Base-by-base conservation (phyloP, 768 basidiomycete species). In the Lentinula detonsa region DNA sequence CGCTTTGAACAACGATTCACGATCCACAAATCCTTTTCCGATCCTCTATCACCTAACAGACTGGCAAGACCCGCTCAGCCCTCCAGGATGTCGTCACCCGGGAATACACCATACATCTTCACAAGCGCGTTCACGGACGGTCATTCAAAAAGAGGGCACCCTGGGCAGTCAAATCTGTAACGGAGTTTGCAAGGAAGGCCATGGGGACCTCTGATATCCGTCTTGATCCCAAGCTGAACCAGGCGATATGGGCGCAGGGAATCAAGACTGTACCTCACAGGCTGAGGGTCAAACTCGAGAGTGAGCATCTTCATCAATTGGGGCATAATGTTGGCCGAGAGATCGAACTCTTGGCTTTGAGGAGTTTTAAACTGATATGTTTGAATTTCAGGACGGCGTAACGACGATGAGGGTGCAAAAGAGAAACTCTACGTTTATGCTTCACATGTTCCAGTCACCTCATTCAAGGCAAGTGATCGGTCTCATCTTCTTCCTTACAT, bases 131-230 rank as follows among this genome's bases (percentile, higher is more conserved):
- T 46, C 92, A 94, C 76, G 92, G 90, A 67, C 85, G 89, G 63
- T 89, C 91, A 46, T 98, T 97, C 85, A 98, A 98, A 81, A 96
- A 96, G 85, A 90, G 95, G 68, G 94, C 97, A 16, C 97, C 97
- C 23, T 89, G 87, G 81, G 97, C 95, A 67, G 85, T 98, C 77
- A 98, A 98, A 81, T 91, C 93, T 65, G 87, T 98, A 66, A 79
- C 93, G 69, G 83, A 84, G 57, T 99, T 99, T 70, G 95, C 97
- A 11, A 86, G 85, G 68, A 95, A 93, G 79, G 78, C 90, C 39
- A 98, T 99, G 97, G 95, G 95, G 70, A 98, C 97, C 68, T 73
- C 81, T 55, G 96, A 98, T 75, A 91, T 99, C 62, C 86, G 95
- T 60, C 70, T 99, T 71, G 94, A 98, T 79, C 95, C 97, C 66